Evolutionary conservation across 2,329 filamentous ascomycete species (phyloP), one percentile per base, ranked within the genome.

Genomic region (Colletotrichum sp.): DNA sequence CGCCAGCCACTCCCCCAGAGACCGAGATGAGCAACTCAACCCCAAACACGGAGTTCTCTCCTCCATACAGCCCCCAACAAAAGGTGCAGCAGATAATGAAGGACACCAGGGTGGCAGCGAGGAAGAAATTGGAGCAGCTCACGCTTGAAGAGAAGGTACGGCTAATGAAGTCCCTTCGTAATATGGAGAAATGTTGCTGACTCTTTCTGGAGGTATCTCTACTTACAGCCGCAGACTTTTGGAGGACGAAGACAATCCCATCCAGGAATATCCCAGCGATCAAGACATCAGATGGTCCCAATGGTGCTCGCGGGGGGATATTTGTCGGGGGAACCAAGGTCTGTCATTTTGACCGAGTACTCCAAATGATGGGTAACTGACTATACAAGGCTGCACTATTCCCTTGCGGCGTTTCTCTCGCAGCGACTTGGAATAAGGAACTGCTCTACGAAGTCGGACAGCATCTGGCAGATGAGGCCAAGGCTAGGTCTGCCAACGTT

Each of bases 381-480:
- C 21, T 30, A 7, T 6, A 13, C 13, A 81, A 94, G 87, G 94
- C 94, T 52, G 94, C 94, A 21, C 89, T 95, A 62, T 94, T 96
- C 78, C 95, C 95, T 9, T 96, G 94, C 78, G 94, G 94, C 71
- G 92, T 95, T 71, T 95, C 93, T 1, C 89, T 96, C 59, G 94
- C 94, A 9, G 93, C 94, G 56, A 95, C 94, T 38, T 97, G 94
- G 93, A 94, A 96, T 80, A 89, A 90, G 63, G 88, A 92, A 7
- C 86, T 96, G 48, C 88, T 96, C 30, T 89, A 92, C 75, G 85
- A 94, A 77, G 90, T 95, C 56, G 95, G 94, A 13, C 88, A 91
- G 72, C 90, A 95, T 77, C 90, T 96, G 74, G 94, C 92, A 14
- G 87, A 92, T 14, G 94, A 97, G 83, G 88, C 90, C 28, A 94